Conservation (phyloP, 208 protist species). For the Leishmania braziliensis region DNA sequence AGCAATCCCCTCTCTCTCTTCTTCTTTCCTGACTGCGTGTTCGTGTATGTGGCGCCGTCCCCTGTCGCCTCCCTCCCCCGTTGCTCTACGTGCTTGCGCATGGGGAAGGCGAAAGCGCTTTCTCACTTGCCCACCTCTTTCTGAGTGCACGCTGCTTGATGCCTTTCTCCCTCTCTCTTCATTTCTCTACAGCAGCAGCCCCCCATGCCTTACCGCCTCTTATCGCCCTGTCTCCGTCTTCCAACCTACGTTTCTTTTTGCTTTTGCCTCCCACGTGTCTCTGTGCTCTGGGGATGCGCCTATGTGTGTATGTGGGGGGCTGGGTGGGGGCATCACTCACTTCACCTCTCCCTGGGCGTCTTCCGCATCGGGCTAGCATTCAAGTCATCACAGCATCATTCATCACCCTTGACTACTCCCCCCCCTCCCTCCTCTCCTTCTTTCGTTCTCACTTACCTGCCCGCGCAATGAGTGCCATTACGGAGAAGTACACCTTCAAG, state of each 20-base stretch:
- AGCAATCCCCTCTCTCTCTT: background rate
- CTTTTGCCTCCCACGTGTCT: background rate
- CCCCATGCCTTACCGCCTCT: background rate
- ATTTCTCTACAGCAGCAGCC: background rate
- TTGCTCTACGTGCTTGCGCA: background rate
- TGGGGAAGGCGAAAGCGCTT: background rate
- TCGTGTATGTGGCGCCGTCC: background rate
- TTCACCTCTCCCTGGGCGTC: background rate
- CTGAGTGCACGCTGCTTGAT: background rate
- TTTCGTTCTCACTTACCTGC: background rate
- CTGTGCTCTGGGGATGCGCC: background rate
- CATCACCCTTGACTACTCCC: background rate
- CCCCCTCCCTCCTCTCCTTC: background rate
- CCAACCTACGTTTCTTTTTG: background rate
- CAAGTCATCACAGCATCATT: background rate
- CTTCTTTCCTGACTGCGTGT: background rate
- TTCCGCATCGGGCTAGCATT: background rate
- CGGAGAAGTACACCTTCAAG: slow-evolving; percentile 79
- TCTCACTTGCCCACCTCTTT: background rate
- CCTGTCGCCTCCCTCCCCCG: background rate
- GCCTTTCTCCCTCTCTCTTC: background rate
- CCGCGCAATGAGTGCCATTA: slow-evolving; percentile 11
- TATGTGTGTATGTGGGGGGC: background rate
- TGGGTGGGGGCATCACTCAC: background rate
- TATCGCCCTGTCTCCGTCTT: background rate